Percentiles rank a stretch among this genome's conserved stretches.
These are phyloP conservation scores for Psilocybe tampanensis DNA, from an alignment of 768 basidiomycete species.

Conservation along the genomic window DNA sequence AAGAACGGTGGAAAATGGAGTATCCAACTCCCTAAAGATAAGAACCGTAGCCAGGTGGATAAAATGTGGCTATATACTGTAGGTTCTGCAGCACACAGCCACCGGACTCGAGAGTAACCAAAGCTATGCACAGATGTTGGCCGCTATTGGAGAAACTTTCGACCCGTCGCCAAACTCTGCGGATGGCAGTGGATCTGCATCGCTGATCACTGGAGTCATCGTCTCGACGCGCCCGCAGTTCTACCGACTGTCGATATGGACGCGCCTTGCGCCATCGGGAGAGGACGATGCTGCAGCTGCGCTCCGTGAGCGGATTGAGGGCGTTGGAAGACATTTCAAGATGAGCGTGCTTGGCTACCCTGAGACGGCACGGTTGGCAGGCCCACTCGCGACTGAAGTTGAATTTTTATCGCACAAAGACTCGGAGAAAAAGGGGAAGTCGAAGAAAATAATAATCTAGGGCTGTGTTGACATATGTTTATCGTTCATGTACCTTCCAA, in stretches of 20 bases:
- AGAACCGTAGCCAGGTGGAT: conserved; percentile 83
- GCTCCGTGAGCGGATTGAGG: conserved; percentile 80
- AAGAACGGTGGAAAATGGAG: conserved; percentile 99
- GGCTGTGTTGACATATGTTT: conserved; percentile 32
- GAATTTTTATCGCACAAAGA: conserved; percentile 96
- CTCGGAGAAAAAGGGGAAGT: conserved; percentile 92
- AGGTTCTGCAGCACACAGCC: conserved; percentile 22
- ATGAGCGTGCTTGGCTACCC: conserved; percentile 80
- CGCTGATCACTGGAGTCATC: conserved; percentile 91
- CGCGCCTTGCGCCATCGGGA: conserved; percentile 71
- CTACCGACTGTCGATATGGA: conserved; percentile 98
- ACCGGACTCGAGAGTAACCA: conserved; percentile 1
- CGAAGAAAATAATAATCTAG: conserved; percentile 77
- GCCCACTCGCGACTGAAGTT: conserved; percentile 92
- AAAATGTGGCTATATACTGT: conserved; percentile 99
- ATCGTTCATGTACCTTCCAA: conserved; percentile 22
- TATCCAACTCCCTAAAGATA: conserved; percentile 95
- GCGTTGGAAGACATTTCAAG: conserved; percentile 91
- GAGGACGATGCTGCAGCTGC: conserved; percentile 47
- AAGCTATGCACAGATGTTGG: conserved; percentile 78
- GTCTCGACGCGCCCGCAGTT: conserved; percentile 93
- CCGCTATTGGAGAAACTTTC: conserved; percentile 98
- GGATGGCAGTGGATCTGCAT: conserved; percentile 48
- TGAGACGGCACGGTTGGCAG: conserved; percentile 72
- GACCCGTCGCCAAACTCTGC: conserved; percentile 75